Percentiles rank a stretch among this genome's conserved stretches.
Evolutionary conservation across 345 rosid species (phyloP).

Genomic region (Geranium brycei): DNA sequence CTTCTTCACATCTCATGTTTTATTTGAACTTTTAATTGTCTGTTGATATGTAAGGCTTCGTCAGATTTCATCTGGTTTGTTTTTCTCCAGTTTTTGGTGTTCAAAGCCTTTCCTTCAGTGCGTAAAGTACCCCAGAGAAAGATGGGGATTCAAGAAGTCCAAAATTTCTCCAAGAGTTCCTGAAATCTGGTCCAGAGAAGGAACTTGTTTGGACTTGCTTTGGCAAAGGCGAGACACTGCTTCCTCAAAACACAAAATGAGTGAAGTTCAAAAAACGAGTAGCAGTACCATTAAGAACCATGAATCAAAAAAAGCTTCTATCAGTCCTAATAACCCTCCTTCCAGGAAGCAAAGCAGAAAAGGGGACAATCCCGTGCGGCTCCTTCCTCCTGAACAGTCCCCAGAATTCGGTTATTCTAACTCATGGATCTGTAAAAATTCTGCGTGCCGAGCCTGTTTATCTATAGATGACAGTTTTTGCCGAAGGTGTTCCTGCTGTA

Average conservation of each 20-base stretch:
- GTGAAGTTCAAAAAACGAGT: conserved; percentile 32
- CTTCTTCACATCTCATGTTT: not conserved
- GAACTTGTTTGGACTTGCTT: conserved; percentile 37
- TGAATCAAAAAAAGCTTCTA: conserved; percentile 36
- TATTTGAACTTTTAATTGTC: not conserved
- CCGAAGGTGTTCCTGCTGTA: conserved; percentile 93
- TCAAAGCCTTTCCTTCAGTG: conserved; percentile 52
- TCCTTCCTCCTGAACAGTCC: conserved; percentile 28
- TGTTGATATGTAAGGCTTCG: not conserved
- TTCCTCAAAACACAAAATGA: conserved; percentile 53
- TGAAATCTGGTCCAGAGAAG: conserved; percentile 41
- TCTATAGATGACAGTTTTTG: conserved; percentile 67
- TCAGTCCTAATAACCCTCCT: conserved; percentile 12
- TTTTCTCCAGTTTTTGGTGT: conserved; percentile 31
- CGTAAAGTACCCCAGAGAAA: conserved; percentile 47
- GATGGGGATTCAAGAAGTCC: conserved; percentile 43
- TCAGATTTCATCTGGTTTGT: conserved; percentile 1
- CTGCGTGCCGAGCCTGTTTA: conserved; percentile 50
- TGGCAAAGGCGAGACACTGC: conserved; percentile 40
- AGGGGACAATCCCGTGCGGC: conserved; percentile 46
- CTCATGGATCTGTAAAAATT: conserved; percentile 64
- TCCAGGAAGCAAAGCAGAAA: conserved; percentile 54
- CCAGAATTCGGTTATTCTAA: conserved; percentile 32
- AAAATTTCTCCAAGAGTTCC: conserved; percentile 46
- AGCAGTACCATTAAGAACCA: conserved; percentile 53